Base-by-base conservation (phyloP, 441 rosid species). In the Corymbia citriodora region DNA sequence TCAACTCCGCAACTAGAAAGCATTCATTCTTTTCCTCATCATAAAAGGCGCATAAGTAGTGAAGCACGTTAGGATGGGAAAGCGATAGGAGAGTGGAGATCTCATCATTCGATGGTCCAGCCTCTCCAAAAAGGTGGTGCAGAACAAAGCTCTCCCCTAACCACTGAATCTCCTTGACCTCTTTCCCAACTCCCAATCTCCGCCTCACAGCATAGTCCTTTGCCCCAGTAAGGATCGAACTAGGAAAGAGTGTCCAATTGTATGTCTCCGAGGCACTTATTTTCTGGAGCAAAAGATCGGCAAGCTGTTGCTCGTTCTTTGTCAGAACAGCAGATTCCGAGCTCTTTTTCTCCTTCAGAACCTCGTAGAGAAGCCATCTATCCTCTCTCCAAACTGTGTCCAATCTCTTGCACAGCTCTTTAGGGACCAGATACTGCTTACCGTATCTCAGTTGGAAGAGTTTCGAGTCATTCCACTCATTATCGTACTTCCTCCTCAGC, bases 101-200 rank as follows among this genome's bases (percentile, higher is more conserved):
- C 92, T 98, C 96, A 4, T 94, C 87, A 36, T 90, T 90, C 19
- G 95, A 88, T 14, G 96, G 94, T 79, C 93, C 95, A 83, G 94
- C 90, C 55, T 95, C 97, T n/a, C 94, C 96, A 23, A 92, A 92
- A 82, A 97, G 93, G 88, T 96, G 98, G 90, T 99, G 95, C 92
- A 97, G 15, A 11, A 94, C 96, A 50, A 95, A 97, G 89, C 91
- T 94, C 88, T 98, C 98, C 33, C 99, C 99, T 82, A 96, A 91
- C 99, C 99, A 97, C 79, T 93, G 96, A 89, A 98, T 95, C 92
- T 97, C 99, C 94, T 98, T 98, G 87, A 92, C 94, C 94, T 97
- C 95, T 65, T 94, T 93, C 87, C 96, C 96, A 55, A 91, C 93
- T 19, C 98, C 97, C 82, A 97, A 55, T 88, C 99, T 90, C 88